Conservation (phyloP, 2,329 filamentous ascomycete genomes). For the Colletotrichum sp. region DNA sequence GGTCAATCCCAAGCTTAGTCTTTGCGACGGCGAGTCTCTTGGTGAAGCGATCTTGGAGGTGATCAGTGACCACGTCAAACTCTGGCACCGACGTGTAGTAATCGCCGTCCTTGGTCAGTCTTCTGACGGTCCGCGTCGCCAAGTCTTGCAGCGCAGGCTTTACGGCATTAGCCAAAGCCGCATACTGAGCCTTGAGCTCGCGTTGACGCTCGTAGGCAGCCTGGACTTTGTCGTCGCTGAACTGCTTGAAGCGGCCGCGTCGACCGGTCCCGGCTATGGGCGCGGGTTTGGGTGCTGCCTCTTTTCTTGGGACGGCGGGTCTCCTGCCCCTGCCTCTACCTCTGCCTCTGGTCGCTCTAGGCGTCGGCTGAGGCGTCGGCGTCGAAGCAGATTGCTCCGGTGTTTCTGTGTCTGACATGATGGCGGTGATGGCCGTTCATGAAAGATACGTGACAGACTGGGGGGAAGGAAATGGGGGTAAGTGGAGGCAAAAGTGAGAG, state of each 20-base stretch:
- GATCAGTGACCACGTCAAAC: slow-evolving; percentile 53
- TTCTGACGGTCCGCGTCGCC: slow-evolving; percentile 63
- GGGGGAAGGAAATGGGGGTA: background rate
- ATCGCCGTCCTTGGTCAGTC: slow-evolving; percentile 59
- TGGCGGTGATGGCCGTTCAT: slow-evolving; percentile 30
- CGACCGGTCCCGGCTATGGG: slow-evolving; percentile 40
- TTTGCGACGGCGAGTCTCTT: slow-evolving; percentile 35
- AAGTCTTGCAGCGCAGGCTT: slow-evolving; percentile 72
- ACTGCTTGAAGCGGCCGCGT: slow-evolving; percentile 61
- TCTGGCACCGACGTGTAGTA: slow-evolving; percentile 59
- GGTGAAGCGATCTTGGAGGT: slow-evolving; percentile 46
- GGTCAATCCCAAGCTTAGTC: slow-evolving; percentile 27
- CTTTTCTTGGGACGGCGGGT: slow-evolving; percentile 20
- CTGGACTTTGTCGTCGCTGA: slow-evolving; percentile 58
- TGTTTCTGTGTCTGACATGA: slow-evolving; percentile 28
- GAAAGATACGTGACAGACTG: slow-evolving; percentile 19
- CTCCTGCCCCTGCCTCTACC: slow-evolving; percentile 23
- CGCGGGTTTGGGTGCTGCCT: slow-evolving; percentile 37
- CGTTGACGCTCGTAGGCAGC: slow-evolving; percentile 68
- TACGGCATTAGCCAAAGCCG: slow-evolving; percentile 65
- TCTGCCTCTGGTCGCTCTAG: slow-evolving; percentile 25
- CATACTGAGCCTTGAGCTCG: slow-evolving; percentile 69
- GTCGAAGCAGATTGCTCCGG: slow-evolving; percentile 22
- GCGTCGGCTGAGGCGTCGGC: slow-evolving; percentile 21
- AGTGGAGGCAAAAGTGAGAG: slow-evolving; percentile 21